Percentiles rank a stretch among this genome's conserved stretches.
Evolutionary conservation across 805 yeast species (phyloP).

Genomic region (Saccharomycopsis olivae): DNA sequence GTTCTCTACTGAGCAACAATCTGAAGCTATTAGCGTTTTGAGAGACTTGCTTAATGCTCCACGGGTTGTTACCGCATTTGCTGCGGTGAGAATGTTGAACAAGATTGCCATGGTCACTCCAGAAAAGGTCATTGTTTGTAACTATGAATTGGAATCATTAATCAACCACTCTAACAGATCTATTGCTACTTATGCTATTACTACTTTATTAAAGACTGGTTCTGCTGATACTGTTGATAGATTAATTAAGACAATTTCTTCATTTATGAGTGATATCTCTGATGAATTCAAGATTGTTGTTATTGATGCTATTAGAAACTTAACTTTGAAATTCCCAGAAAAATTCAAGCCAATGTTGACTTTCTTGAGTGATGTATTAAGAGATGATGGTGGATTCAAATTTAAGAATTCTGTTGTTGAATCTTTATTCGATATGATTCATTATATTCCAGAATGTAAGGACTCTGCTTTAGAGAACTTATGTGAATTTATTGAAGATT

Average conservation of each 20-base stretch:
- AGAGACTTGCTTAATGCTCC: conserved; percentile 78
- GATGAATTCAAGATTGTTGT: conserved; percentile 94
- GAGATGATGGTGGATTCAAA: conserved; percentile 82
- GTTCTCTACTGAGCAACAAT: conserved; percentile 53
- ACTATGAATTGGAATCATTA: conserved; percentile 74
- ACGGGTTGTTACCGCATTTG: conserved; percentile 79
- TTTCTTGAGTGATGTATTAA: conserved; percentile 73
- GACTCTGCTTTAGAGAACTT: conserved; percentile 76
- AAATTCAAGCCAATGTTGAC: conserved; percentile 75
- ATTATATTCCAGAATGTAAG: conserved; percentile 74
- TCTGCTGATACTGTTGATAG: conserved; percentile 84
- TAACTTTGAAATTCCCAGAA: conserved; percentile 87
- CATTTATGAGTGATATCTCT: conserved; percentile 84
- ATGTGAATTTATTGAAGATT: conserved; percentile 96
- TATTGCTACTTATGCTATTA: conserved; percentile 92
- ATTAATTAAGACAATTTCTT: conserved; percentile 75
- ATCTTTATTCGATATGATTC: conserved; percentile 84
- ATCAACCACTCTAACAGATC: conserved; percentile 85
- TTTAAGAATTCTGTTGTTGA: conserved; percentile 86
- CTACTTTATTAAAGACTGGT: conserved; percentile 91
- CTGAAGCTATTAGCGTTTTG: conserved; percentile 61
- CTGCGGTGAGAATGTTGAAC: conserved; percentile 86
- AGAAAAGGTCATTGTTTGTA: conserved; percentile 60
- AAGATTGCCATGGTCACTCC: conserved; percentile 76
- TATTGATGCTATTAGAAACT: conserved; percentile 86